Evolutionary conservation across 1,284 basidiomycete species (phyloP).

Genomic region (Cerioporus squamosus): DNA sequence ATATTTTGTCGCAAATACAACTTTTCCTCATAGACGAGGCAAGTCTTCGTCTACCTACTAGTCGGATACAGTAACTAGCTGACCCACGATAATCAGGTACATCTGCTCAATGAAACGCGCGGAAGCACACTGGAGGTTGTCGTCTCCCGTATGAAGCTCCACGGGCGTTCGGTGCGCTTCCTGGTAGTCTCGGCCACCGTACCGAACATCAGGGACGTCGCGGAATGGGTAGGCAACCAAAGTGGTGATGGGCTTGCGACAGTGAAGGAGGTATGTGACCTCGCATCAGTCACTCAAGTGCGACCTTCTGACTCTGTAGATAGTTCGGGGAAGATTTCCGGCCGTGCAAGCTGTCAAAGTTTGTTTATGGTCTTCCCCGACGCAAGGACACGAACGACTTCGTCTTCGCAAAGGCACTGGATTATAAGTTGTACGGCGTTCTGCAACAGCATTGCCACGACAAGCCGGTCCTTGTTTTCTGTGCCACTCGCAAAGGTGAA

Average conservation of each 20-base stretch:
- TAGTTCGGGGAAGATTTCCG: constrained; percentile 93
- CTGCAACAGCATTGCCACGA: constrained; percentile 72
- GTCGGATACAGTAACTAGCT: neutral
- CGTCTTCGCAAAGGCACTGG: constrained; percentile 73
- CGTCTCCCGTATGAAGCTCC: constrained; percentile 88
- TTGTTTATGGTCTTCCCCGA: constrained; percentile 68
- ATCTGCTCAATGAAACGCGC: constrained; percentile 87
- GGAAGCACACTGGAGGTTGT: constrained; percentile 95
- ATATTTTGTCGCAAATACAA: constrained; percentile 70
- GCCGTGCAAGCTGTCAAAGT: constrained; percentile 79
- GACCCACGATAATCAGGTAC: constrained; percentile 60
- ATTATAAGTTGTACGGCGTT: constrained; percentile 73
- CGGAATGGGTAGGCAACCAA: constrained; percentile 80
- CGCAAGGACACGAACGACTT: constrained; percentile 78
- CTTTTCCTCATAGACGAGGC: constrained; percentile 94
- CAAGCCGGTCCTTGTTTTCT: constrained; percentile 87
- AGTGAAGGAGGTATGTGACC: constrained; percentile 67
- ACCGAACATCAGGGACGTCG: constrained; percentile 92
- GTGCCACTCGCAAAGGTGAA: constrained; percentile 83
- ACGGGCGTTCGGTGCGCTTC: constrained; percentile 75
- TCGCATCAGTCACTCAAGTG: neutral
- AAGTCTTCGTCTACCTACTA: constrained; percentile 15
- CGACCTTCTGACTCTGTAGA: neutral
- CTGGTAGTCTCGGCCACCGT: constrained; percentile 93
- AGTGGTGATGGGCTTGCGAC: constrained; percentile 53